Base-by-base conservation (phyloP, 768 basidiomycete species). In the Termitomyces sp. region DNA sequence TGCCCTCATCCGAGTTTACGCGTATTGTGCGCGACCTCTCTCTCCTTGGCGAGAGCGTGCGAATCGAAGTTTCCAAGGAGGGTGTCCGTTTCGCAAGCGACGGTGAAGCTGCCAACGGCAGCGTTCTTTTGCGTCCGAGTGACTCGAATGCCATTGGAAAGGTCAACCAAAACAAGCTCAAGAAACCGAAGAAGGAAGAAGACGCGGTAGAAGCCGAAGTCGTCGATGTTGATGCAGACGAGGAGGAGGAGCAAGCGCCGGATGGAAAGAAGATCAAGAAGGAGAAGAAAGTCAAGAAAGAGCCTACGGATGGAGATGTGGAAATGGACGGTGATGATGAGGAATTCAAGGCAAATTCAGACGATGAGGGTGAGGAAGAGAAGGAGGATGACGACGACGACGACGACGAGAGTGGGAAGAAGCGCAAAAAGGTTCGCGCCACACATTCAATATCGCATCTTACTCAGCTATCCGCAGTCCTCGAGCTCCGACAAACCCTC, bases 11-110 rank as follows among this genome's bases (percentile, higher is more conserved):
- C 39, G 97, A 99, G 73, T 98, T 99, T 70, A 76, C 87, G 32
- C 88, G 96, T 56, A 98, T 99, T 71, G 94, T 96, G 53, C 88
- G 92, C 55, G 96, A 99, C 73, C 83, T 98, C 24, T 87, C 89
- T 7, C 84, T 86, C 57, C 84, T 99, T 9, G 96, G 97, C 60
- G 97, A 99, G 78, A 88, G 85, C 54, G 96, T 98, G 49, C 89
- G 93, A 48, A 96, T 99, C 71, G 96, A 98, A 67, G 94, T 97
- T 44, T 86, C 85, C 63, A 98, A 98, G 72, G 96, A 98, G 70
- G 97, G 97, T 53, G 90, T 98, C 7, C 83, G 94, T 33, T 99
- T 99, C 73, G 84, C 87, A 18, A 86, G 88, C 54, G 97, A 98
- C 38, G 97, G 97, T 48, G 97, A 99, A 76, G 86, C 94, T 3